A percentile compares a stretch with the other conserved stretches of the same genome.
These are phyloP conservation scores for Theileria equi DNA, from an alignment of 169 alveolate genomes.

Conservation along the genomic window DNA sequence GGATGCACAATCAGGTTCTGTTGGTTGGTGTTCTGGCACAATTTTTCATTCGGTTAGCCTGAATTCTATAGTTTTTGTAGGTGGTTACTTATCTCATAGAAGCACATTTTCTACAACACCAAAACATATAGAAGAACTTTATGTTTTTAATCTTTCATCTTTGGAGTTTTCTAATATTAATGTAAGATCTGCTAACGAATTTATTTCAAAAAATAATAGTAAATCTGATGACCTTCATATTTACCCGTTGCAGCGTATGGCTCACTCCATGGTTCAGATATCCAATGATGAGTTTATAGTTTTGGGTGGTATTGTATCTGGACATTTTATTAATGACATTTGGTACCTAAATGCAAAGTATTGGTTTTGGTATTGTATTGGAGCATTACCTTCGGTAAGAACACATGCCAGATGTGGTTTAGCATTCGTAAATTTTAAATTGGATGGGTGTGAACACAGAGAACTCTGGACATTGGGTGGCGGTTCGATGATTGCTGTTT, in stretches of 20 bases:
- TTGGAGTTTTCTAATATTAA: background rate
- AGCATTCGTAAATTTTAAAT: background rate
- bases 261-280: constrained; percentile 4
- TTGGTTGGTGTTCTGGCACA: background rate
- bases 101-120: background rate
- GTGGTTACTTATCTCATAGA: background rate
- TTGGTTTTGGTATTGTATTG: background rate
- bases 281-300: constrained; percentile 10
- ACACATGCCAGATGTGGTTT: background rate
- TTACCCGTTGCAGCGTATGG: background rate
- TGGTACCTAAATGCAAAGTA: constrained; percentile 13
- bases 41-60: background rate
- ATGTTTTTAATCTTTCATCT: background rate
- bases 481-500: background rate
- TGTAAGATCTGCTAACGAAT: background rate
- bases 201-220: too few relatives aligned
- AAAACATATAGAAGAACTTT: background rate
- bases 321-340: background rate
- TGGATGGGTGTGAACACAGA: constrained; percentile 3
- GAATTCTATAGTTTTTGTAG: background rate
- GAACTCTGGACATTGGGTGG: constrained; percentile 26
- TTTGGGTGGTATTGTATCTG: background rate
- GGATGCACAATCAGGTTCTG: background rate
- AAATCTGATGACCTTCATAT: background rate
- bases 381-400: background rate